A percentile compares a stretch with the other conserved stretches of the same genome.
These are phyloP conservation scores for Trichoderma harzianum DNA, from an alignment of 2,329 filamentous ascomycete genomes.

Conservation along the genomic window DNA sequence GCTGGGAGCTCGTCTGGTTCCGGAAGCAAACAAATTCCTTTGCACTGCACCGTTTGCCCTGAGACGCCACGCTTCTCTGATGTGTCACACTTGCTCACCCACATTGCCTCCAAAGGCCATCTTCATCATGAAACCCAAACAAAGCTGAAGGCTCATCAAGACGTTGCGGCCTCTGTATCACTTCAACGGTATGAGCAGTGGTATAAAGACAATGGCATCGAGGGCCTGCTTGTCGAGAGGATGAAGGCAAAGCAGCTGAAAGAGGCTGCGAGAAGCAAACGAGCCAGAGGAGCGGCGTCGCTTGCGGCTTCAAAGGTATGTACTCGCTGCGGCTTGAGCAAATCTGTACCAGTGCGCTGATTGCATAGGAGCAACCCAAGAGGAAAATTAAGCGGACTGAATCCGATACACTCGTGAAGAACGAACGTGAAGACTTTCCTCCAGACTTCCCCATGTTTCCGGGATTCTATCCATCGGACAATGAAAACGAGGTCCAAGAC, in stretches of 20 bases:
- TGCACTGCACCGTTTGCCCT: slow-evolving; percentile 80
- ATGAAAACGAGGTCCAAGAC: slow-evolving; percentile 30
- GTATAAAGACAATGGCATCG: slow-evolving; percentile 70
- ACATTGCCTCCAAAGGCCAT: slow-evolving; percentile 90
- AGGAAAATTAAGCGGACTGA: slow-evolving; percentile 30
- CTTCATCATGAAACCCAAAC: slow-evolving; percentile 79
- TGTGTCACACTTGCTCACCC: slow-evolving; percentile 85
- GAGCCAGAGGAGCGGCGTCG: slow-evolving; percentile 26
- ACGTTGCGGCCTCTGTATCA: slow-evolving; percentile 59
- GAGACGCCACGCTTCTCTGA: slow-evolving; percentile 81
- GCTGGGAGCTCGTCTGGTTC: slow-evolving; percentile 23
- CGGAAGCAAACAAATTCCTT: slow-evolving; percentile 50
- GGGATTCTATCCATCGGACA: slow-evolving; percentile 28
- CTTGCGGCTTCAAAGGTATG: slow-evolving; percentile 25
- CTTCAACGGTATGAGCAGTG: slow-evolving; percentile 72
- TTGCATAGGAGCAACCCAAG: slow-evolving; percentile 10
- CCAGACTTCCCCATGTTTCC: slow-evolving; percentile 30
- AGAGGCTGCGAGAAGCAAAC: slow-evolving; percentile 53
- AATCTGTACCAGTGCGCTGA: background rate
- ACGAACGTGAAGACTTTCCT: slow-evolving; percentile 28
- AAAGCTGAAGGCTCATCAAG: slow-evolving; percentile 66
- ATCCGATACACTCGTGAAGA: slow-evolving; percentile 25
- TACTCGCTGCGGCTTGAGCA: background rate
- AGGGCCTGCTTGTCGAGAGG: slow-evolving; percentile 71
- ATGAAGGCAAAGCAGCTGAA: slow-evolving; percentile 73